A percentile compares a stretch with the other conserved stretches of the same genome.
These are phyloP conservation scores for Aspergillus ibericus DNA, from an alignment of 2,329 filamentous ascomycete genomes.

Conservation along the genomic window DNA sequence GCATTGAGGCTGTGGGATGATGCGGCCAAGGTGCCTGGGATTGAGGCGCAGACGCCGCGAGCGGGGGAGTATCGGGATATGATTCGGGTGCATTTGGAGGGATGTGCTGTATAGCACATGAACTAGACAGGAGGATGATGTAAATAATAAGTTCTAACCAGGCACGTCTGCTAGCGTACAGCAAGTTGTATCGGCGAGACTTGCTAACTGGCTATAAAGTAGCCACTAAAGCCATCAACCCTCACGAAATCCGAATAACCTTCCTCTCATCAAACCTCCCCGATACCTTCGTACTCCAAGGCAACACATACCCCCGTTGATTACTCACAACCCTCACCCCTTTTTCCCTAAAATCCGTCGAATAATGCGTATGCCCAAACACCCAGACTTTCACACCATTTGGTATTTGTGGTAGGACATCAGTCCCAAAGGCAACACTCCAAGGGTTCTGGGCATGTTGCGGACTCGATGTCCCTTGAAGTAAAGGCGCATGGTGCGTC, in stretches of 20 bases:
- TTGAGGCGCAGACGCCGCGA: constrained; percentile 29
- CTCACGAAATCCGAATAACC: not conserved
- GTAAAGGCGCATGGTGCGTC: constrained; percentile 60
- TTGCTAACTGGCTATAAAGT: not conserved
- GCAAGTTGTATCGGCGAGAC: too few species aligned
- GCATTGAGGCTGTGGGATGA: constrained; percentile 41
- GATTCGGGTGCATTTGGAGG: constrained; percentile 27
- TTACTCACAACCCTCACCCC: constrained; percentile 44
- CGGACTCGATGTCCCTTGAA: constrained; percentile 51
- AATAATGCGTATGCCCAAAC: constrained; percentile 50
- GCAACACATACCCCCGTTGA: constrained; percentile 45
- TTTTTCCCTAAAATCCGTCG: constrained; percentile 40
- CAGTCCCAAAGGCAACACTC: constrained; percentile 55
- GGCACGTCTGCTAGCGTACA: too few species aligned
- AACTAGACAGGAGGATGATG: not conserved
- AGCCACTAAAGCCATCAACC: not conserved
- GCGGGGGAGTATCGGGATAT: constrained; percentile 27
- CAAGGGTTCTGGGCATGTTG: constrained; percentile 50
- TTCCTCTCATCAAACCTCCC: not conserved
- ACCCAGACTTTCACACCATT: constrained; percentile 43
- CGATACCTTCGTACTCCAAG: constrained; percentile 12
- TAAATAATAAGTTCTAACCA: too few species aligned
- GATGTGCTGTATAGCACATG: not conserved
- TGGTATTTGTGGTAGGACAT: constrained; percentile 39
- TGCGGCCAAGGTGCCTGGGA: constrained; percentile 34